Base-by-base conservation (phyloP, 2,329 filamentous ascomycete genomes). In the Phyllosticta citribraziliensis region DNA sequence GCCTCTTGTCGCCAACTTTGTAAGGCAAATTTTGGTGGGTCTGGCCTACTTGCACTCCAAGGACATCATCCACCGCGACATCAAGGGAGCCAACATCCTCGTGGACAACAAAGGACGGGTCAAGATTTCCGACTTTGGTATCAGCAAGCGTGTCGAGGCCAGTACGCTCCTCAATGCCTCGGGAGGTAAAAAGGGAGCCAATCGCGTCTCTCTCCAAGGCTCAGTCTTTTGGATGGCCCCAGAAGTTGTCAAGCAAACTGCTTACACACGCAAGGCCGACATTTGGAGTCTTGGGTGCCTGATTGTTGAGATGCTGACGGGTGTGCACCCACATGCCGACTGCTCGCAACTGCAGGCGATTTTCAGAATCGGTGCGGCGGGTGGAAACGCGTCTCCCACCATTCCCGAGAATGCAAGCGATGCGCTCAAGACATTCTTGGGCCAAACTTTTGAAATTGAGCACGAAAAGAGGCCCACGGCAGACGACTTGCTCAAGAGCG, bases 191-290 rank as follows among this genome's bases (percentile, higher is more conserved):
- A 79, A 83, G 66, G 79, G 80, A 6, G 81, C 85, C 74, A 70
- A 87, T 80, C 67, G 87, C 79, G 70, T 85, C 11, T 97, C 93
- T 1, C 83, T 99, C 3, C 94, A 99, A 74, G 94, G 94, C 14
- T 97, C 91, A 25, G 94, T 99, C 58, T 99, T 97, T 78, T 99
- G 94, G 94, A 99, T 99, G 94, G 94, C 94, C 0, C 94, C 94
- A 9, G 94, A 99, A 78, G 94, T 99, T 20, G 94, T 99, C 64
- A 94, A 94, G 70, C 94, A 97, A 76, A 97, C 93, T 2, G 92
- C 91, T 5, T 97, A 99, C 77, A 97, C 93, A 5, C 91, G 93
- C 76, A 97, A 97, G 78, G 94, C 94, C 14, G 94, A 99, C 70
- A 99, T 99, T 68, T 99, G 94, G 94, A 96, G 91, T 54, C 83